Base-by-base conservation (phyloP, 768 basidiomycete species). In the Lactarius indigo region DNA sequence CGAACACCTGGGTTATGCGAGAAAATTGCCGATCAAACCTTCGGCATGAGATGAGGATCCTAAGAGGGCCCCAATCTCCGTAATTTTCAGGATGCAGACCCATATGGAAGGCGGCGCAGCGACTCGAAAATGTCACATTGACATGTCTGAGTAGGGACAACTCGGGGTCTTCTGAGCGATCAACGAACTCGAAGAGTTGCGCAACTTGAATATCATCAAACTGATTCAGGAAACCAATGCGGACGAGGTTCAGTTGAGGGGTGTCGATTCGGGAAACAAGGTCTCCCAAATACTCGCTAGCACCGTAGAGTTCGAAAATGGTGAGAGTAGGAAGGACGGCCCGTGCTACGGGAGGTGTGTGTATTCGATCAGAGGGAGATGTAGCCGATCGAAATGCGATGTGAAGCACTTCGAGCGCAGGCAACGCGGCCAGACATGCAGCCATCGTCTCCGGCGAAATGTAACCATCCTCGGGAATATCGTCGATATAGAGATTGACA, bases 201-300 rank as follows among this genome's bases (percentile, higher is more conserved):
- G 54, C 12, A 12, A 61, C 30, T 33, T 31, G 39, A 26, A 65
- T 44, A 17, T 13, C n/a, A 50, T 15, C 20, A 13, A n/a, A 42
- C 28, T 61, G 41, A 15, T 65, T 33, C 31, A 44, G 61, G n/a
- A 47, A 57, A 33, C 26, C 20, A 2, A 61, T 8, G 15, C 10
- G 10, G 41, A 59, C 5, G 13, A 26, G 2, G 23, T 20, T 55
- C 18, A 65, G 59, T 1, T 9, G 41, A 44, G 64, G 64, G 5
- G 39, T 41, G 8, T 60, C 59, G 2, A 65, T 57, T 20, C 15
- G 41, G 26, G 59, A 44, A 18, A 57, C n/a, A 17, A 65, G 31
- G 31, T 57, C 64, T 20, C 61, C 64, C 31, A 65, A 4, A 41
- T 61, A 65, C 33, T 47, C 41, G 42, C 59, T 33, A 26, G 8